These are phyloP conservation scores for Iris macrosiphon DNA, from an alignment of 106 monocot species.

Conservation along the genomic window DNA sequence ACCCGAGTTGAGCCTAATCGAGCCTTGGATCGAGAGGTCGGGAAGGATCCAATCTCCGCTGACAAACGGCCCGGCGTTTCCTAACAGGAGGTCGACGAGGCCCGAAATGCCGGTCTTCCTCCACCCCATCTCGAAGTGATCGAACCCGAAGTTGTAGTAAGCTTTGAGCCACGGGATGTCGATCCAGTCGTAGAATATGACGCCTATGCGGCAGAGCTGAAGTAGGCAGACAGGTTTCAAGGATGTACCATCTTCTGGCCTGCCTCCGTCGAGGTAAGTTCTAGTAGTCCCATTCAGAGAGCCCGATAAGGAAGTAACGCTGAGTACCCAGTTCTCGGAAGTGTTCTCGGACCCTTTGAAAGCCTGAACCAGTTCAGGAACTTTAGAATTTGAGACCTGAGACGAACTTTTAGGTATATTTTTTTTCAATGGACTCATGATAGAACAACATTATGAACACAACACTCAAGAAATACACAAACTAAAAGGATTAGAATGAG, in stretches of 20 bases:
- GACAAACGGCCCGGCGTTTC: constrained; percentile 72
- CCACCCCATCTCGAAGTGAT: constrained; percentile 82
- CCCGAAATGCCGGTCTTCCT: constrained; percentile 48
- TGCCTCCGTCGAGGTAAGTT: constrained; percentile 76
- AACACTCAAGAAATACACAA: too few relatives aligned
- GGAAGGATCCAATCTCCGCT: constrained; percentile 94
- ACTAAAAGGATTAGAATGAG: too few relatives aligned
- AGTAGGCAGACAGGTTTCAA: constrained; percentile 66
- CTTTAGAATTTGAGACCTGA: not conserved
- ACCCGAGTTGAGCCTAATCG: constrained; percentile 40
- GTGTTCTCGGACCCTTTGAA: constrained; percentile 62
- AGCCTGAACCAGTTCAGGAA: too few relatives aligned
- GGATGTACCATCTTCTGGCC: constrained; percentile 57
- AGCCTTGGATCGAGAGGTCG: constrained; percentile 90
- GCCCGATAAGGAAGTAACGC: constrained; percentile 82
- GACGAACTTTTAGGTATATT: not conserved
- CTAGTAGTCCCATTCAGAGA: constrained; percentile 92
- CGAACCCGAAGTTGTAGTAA: constrained; percentile 89
- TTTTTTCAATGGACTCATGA: too few relatives aligned
- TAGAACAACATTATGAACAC: too few relatives aligned
- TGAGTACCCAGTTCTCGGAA: constrained; percentile 72
- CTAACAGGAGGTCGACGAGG: constrained; percentile 48
- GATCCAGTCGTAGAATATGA: constrained; percentile 76
- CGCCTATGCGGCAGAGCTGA: constrained; percentile 62
- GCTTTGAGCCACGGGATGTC: constrained; percentile 68